A percentile compares a stretch with the other conserved stretches of the same genome.
phyloP scores from a whole-genome alignment of 2,329 filamentous ascomycete genomes.

The Ophiostoma piceae region DNA sequence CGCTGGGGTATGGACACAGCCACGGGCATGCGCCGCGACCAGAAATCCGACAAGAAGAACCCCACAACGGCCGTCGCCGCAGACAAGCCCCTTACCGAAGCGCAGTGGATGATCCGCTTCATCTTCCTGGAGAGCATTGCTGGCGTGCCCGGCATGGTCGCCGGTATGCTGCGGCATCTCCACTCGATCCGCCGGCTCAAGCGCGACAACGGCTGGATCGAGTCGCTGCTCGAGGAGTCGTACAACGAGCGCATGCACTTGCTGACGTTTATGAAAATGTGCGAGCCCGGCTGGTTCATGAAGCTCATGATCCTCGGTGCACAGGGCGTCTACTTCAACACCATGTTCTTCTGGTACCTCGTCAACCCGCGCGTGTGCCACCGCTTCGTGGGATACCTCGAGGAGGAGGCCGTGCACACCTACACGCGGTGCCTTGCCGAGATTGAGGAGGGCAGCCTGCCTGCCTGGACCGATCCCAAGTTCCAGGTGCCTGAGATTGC shows the following conservation, averaged over 20 bases:
- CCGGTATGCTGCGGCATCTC: conserved; percentile 86
- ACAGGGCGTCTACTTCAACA: conserved; percentile 95
- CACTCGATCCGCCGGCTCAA: conserved; percentile 78
- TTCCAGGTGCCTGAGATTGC: conserved; percentile 84
- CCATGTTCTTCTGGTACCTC: conserved; percentile 83
- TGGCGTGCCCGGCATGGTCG: conserved; percentile 94
- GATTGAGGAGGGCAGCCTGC: conserved; percentile 76
- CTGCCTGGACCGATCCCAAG: conserved; percentile 66
- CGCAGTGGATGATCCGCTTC: conserved; percentile 83
- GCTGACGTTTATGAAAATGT: conserved; percentile 77
- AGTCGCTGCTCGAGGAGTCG: conserved; percentile 81
- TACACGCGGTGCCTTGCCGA: conserved; percentile 87
- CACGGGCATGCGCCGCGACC: conserved; percentile 67
- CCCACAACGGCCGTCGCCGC: conserved; percentile 52
- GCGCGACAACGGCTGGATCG: conserved; percentile 95
- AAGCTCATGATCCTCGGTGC: conserved; percentile 85
- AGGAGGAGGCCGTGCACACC: conserved; percentile 94
- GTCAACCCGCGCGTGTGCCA: conserved; percentile 82
- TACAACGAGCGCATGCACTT: conserved; percentile 94
- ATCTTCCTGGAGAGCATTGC: conserved; percentile 94
- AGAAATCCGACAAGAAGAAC: conserved; percentile 57
- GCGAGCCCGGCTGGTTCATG: conserved; percentile 75
- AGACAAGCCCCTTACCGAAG: conserved; percentile 64
- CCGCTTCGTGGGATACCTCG: conserved; percentile 92
- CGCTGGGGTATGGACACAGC: conserved; percentile 76